phyloP scores from a whole-genome alignment of 306 rosid species.

The Pyrus communis region DNA sequence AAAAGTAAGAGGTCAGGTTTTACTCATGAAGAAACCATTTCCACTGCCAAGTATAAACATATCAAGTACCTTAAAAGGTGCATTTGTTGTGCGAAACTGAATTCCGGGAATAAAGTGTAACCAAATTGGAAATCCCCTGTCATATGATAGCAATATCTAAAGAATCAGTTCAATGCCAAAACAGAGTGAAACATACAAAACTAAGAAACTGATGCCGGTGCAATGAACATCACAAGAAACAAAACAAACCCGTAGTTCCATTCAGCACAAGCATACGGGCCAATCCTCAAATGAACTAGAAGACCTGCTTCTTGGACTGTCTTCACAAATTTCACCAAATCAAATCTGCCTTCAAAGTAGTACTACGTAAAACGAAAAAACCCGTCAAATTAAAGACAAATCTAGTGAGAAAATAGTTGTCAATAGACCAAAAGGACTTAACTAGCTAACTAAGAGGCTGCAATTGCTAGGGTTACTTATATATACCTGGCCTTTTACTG shows the following conservation, averaged over 20 bases:
- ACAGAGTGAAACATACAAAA: neutral
- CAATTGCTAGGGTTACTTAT: neutral
- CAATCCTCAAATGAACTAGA: constrained; percentile 24
- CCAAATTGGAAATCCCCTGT: constrained; percentile 28
- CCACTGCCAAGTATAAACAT: neutral
- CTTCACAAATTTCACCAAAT: constrained; percentile 22
- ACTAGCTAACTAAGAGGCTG: neutral
- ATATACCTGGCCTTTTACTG: constrained; percentile 9
- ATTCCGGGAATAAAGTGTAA: constrained; percentile 23
- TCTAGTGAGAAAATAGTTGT: neutral
- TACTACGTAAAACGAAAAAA: neutral
- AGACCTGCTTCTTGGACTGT: constrained; percentile 21
- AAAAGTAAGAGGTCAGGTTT: neutral
- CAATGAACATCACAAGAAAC: neutral
- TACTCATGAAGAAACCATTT: neutral
- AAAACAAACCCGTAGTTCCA: constrained; percentile 17
- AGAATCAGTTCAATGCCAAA: neutral
- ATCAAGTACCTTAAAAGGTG: constrained; percentile 19
- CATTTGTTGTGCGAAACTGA: constrained; percentile 19
- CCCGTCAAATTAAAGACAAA: neutral
- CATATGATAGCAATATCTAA: neutral
- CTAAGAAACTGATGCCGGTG: neutral
- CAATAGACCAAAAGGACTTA: neutral
- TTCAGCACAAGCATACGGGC: constrained; percentile 24
- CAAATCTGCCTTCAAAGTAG: constrained; percentile 24